Base-by-base conservation (phyloP, 768 basidiomycete species). In the Boletus rex-veris region DNA sequence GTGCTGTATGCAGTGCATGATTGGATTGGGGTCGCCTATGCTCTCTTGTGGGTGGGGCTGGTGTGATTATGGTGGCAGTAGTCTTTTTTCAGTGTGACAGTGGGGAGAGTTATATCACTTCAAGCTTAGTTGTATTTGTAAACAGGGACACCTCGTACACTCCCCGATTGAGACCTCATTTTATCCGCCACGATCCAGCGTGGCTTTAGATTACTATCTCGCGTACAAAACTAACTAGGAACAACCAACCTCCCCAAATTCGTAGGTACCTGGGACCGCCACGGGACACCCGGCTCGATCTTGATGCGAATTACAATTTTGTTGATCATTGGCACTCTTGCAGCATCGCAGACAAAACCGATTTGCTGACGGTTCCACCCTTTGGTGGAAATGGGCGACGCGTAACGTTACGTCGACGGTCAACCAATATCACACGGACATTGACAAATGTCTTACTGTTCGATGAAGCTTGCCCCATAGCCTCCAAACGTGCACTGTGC, bases 321-420 rank as follows among this genome's bases (percentile, higher is more conserved):
- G 42, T 56, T 80, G 79, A 46, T 80, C 79, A 48, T 75, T 61
- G 10, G 59, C 58, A 7, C 53, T 52, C 31, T 67, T 62, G 59
- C 80, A 80, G 64, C 79, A 81, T 21, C 78, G 73, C 44, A 81
- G 50, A 63, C 78, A 81, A 63, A 80, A 81, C 15, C 78, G 72
- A 50, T 70, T 71, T 30, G 71, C 62, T 5, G 71, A 69, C 3
- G 78, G 79, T 54, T 80, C 79, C 42, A 81, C 68, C 46, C 80
- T 80, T 48, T 10, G 33, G 14, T 14, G 14, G 18, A 14, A 10
- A 47, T 19, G 14, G 7, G 16, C 11, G 14, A n/a, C 2, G 42
- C 11, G 30, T 36, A 53, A 10, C 1, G 40, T 15, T 8, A 41
- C 28, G 21, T 46, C 14, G 41, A 30, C 2, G 8, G 47, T 55